A percentile compares a stretch with the other conserved stretches of the same genome.
These are phyloP conservation scores for Boletus vinaceobasis DNA, from an alignment of 768 basidiomycete genomes.

Conservation along the genomic window DNA sequence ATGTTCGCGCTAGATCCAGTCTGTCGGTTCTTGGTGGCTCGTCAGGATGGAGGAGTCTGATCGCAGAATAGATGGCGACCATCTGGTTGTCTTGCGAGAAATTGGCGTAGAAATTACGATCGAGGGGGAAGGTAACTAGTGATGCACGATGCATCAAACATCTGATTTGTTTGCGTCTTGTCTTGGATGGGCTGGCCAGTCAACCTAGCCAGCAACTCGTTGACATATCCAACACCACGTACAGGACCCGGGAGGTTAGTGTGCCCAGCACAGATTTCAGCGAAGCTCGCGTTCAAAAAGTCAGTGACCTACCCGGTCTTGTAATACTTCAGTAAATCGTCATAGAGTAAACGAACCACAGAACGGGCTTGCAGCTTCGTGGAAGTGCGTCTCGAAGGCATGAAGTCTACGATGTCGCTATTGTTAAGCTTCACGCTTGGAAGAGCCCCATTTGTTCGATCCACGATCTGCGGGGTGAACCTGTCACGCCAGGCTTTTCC, in stretches of 20 bases:
- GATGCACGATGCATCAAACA: slow-evolving; percentile 67
- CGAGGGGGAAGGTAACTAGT: slow-evolving; percentile 69
- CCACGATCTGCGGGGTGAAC: slow-evolving; percentile 54
- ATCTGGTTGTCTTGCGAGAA: slow-evolving; percentile 89
- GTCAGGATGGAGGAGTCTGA: slow-evolving; percentile 50
- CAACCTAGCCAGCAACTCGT: slow-evolving; percentile 83
- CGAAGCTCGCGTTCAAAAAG: background rate
- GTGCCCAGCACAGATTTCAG: slow-evolving; percentile 42
- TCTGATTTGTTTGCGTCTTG: slow-evolving; percentile 72
- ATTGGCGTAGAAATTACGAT: slow-evolving; percentile 68
- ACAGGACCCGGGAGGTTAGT: slow-evolving; percentile 68
- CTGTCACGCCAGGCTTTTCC: slow-evolving; percentile 51
- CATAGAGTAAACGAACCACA: slow-evolving; percentile 66
- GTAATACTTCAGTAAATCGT: slow-evolving; percentile 79
- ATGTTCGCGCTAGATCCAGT: slow-evolving; percentile 35
- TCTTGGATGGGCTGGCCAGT: slow-evolving; percentile 62
- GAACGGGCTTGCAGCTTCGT: slow-evolving; percentile 53
- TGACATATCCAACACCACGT: slow-evolving; percentile 84
- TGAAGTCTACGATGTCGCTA: slow-evolving; percentile 54
- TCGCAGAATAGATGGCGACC: slow-evolving; percentile 66
- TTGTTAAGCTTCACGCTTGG: slow-evolving; percentile 59
- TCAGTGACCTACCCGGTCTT: slow-evolving; percentile 54
- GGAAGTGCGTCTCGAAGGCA: slow-evolving; percentile 72
- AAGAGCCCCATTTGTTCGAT: slow-evolving; percentile 56
- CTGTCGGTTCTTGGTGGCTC: slow-evolving; percentile 11